A percentile compares a stretch with the other conserved stretches of the same genome.
Conservation (phyloP, 192 early-diverging fungal species). For the Mortierella antarctica region DNA sequence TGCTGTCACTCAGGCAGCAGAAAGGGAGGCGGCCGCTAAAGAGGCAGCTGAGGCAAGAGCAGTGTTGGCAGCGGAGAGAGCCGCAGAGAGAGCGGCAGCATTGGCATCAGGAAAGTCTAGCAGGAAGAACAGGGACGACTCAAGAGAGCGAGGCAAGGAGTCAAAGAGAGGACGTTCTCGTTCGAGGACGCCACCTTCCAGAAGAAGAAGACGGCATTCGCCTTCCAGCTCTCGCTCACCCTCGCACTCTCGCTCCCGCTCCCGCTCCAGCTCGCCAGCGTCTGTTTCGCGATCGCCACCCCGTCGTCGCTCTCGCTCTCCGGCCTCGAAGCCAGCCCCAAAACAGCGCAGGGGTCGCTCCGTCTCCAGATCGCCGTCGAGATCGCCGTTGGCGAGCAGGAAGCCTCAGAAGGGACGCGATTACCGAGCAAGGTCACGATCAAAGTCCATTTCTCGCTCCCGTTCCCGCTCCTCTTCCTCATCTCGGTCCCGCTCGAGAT, state of each 20-base stretch:
- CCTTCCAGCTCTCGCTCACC: slow-evolving; percentile 19
- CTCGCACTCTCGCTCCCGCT: slow-evolving; percentile 17
- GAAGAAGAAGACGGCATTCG: slow-evolving; percentile 11
- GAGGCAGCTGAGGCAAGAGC: slow-evolving; percentile 17
- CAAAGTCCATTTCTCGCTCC: slow-evolving; percentile 26
- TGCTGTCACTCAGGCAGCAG: slow-evolving; percentile 23
- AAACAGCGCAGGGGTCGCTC: too few relatives aligned
- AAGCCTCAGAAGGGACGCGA: neutral
- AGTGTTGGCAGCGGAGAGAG: slow-evolving; percentile 14
- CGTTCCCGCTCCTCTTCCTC: slow-evolving; percentile 38
- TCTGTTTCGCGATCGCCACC: slow-evolving; percentile 10
- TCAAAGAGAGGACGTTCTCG: slow-evolving; percentile 16
- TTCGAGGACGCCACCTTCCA: slow-evolving; percentile 16
- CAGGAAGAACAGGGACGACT: slow-evolving; percentile 2
- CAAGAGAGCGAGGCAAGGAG: slow-evolving; percentile 2
- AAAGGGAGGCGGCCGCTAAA: slow-evolving; percentile 30
- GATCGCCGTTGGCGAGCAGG: neutral
- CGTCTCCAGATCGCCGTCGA: neutral
- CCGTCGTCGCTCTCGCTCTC: slow-evolving; percentile 3
- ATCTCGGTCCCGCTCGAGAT: slow-evolving; percentile 23
- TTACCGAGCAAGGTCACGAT: neutral
- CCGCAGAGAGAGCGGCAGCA: slow-evolving; percentile 12
- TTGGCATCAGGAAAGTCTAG: neutral
- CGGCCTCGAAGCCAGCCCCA: neutral
- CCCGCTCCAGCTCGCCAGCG: slow-evolving; percentile 8